Evolutionary conservation across 2,329 filamentous ascomycete genomes (phyloP), one percentile per base, ranked within the genome.

Genomic region (Penicillium sclerotigenum): DNA sequence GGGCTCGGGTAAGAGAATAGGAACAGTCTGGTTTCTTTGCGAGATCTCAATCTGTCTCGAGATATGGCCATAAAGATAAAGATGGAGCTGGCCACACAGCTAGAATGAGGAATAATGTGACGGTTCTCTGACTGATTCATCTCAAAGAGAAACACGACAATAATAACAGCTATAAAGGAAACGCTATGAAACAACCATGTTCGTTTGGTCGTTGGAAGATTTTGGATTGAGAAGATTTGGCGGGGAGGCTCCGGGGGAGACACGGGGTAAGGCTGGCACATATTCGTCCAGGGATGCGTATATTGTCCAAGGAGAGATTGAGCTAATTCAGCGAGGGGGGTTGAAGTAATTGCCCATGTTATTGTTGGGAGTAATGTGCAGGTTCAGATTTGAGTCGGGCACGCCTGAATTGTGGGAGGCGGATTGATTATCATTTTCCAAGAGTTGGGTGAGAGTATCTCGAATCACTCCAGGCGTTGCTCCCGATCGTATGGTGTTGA

Each of bases 401-500:
- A 20, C 8, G 33, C 16, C 33, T 20, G 42, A 33, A 42, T 28
- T 33, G n/a, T 16, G 38, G 36, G 26, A 13, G 10, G 1, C 13
- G 10, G 34, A 13, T 40, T 18, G 43, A 22, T 31, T 28, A 16
- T 51, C 40, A 3, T 41, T 28, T 8, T 46, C 24, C 29, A 56
- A 28, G 9, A 54, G 22, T n/a, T 43, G 41, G 11, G 52, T 31
- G 31, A 65, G 36, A 11, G 40, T 11, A 2, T 52, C 54, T 45
- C 45, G 59, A 10, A 71, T 59, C 8, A 58, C 52, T 4, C 64
- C 58, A 11, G 59, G 26, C 5, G 58, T 50, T 18, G 62, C 60
- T 9, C 69, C 66, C 40, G 57, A 52, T 38, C 67, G 65, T 26
- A 73, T 67, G n/a, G 56, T 57, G n/a, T 62, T 48, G 51, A 73